A percentile compares a stretch with the other conserved stretches of the same genome.
Conservation (phyloP, 495 filamentous ascomycete genomes). For the Sphaerosporella brunnea region DNA sequence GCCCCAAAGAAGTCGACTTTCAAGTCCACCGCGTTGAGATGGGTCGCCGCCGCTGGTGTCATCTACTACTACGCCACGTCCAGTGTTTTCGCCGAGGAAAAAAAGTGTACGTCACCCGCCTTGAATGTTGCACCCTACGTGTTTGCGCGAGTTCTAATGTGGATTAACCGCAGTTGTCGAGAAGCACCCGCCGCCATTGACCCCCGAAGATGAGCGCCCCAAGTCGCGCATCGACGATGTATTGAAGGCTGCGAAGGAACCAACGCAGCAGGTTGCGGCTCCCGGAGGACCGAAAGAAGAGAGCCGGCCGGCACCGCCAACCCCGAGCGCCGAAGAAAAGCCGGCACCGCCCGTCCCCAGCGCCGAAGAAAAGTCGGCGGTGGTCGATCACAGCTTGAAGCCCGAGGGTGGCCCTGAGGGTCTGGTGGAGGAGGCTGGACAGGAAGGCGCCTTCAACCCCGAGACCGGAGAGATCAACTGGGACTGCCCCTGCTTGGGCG, state of each 20-base stretch:
- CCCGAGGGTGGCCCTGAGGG: constrained; percentile 31
- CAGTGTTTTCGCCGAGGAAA: constrained; percentile 67
- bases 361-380: constrained; percentile 7
- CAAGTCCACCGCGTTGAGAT: constrained; percentile 52
- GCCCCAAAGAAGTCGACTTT: constrained; percentile 37
- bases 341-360: background rate
- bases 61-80: constrained; percentile 90
- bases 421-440: constrained; percentile 59
- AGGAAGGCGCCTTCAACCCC: constrained; percentile 87
- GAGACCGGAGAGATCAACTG: constrained; percentile 99
- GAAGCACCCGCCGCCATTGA: background rate
- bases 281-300: background rate
- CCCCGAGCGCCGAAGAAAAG: constrained; percentile 2
- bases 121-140: background rate
- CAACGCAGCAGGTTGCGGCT: background rate
- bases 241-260: background rate
- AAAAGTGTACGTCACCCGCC: constrained; percentile 40
- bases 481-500: constrained; percentile 94
- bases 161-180: background rate
- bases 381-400: constrained; percentile 13
- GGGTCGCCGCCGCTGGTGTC: constrained; percentile 57
- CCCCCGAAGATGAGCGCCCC: constrained; percentile 1
- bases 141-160: background rate
- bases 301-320: background rate
- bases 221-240: constrained; percentile 1